Evolutionary conservation across 345 rosid genomes (phyloP).

Genomic region (Draba incana): DNA sequence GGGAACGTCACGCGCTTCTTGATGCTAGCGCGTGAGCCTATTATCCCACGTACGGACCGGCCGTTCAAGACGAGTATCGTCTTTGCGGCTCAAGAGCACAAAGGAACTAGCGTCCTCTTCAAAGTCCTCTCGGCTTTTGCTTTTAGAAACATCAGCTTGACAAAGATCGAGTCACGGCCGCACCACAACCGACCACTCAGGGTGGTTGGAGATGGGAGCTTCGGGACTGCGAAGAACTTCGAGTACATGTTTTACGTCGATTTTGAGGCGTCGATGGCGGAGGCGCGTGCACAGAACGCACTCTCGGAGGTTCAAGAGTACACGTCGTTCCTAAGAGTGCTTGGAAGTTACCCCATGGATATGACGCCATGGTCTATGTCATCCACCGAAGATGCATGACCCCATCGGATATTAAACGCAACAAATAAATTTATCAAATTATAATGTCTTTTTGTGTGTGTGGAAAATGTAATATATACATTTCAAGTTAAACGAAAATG

Average conservation of each 20-base stretch:
- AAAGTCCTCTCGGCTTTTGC: slow-evolving; percentile 95
- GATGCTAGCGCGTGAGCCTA: slow-evolving; percentile 97
- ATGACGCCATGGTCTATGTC: slow-evolving; percentile 96
- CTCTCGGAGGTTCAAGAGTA: slow-evolving; percentile 96
- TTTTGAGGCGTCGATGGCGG: slow-evolving; percentile 98
- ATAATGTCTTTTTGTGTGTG: not conserved
- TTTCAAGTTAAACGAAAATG: slow-evolving; percentile 6
- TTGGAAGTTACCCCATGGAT: slow-evolving; percentile 99
- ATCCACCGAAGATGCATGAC: slow-evolving; percentile 41
- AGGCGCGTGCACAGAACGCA: slow-evolving; percentile 90
- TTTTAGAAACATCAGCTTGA: slow-evolving; percentile 77
- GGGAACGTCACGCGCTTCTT: slow-evolving; percentile 90
- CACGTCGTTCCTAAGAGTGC: slow-evolving; percentile 90
- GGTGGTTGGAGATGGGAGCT: slow-evolving; percentile 77
- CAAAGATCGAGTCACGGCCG: slow-evolving; percentile 95
- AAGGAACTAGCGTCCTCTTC: slow-evolving; percentile 88
- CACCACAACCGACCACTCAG: slow-evolving; percentile 83
- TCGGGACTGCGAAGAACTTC: slow-evolving; percentile 87
- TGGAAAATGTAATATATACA: slow-evolving; percentile 13
- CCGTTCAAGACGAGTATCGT: slow-evolving; percentile 98
- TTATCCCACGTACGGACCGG: slow-evolving; percentile 89
- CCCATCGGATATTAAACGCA: slow-evolving; percentile 1
- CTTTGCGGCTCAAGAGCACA: slow-evolving; percentile 92
- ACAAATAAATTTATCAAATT: slow-evolving; percentile 21
- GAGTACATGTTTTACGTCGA: slow-evolving; percentile 95